Percentiles rank a stretch among this genome's conserved stretches.
phyloP scores from a whole-genome alignment of 352 stramenopile genomes.

The Phytophthora niederhauseri region DNA sequence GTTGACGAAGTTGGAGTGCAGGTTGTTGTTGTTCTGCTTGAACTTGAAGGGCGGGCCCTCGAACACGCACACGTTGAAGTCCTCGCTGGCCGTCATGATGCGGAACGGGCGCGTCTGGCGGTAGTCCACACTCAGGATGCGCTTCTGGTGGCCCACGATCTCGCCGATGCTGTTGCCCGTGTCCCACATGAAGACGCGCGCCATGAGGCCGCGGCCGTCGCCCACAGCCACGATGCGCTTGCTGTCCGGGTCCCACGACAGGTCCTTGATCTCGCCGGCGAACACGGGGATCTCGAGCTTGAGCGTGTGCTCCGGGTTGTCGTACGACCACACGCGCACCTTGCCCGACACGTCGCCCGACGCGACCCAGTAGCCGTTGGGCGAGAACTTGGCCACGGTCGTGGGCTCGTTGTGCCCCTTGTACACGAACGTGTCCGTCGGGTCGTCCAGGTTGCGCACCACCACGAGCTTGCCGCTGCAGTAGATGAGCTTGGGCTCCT shows the following conservation, averaged over 20 bases:
- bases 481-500: slow-evolving; percentile 93
- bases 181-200: slow-evolving; percentile 96
- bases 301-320: slow-evolving; percentile 96
- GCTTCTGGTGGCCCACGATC: slow-evolving; percentile 95
- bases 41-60: slow-evolving; percentile 97
- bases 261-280: slow-evolving; percentile 93
- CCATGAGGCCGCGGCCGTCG: slow-evolving; percentile 80
- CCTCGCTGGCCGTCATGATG: slow-evolving; percentile 95
- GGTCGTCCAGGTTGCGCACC: slow-evolving; percentile 87
- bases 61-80: slow-evolving; percentile 96
- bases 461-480: slow-evolving; percentile 92
- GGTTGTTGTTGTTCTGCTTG: slow-evolving; percentile 92
- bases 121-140: slow-evolving; percentile 93
- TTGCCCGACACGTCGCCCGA: slow-evolving; percentile 91
- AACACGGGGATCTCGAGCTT: slow-evolving; percentile 95
- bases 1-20: slow-evolving; percentile 97
- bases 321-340: slow-evolving; percentile 96
- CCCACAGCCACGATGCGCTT: slow-evolving; percentile 94
- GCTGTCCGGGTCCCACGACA: slow-evolving; percentile 96
- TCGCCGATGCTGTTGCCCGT: slow-evolving; percentile 96
- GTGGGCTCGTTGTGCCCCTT: slow-evolving; percentile 94
- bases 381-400: slow-evolving; percentile 94
- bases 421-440: slow-evolving; percentile 94
- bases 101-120: slow-evolving; percentile 94
- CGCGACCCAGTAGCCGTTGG: slow-evolving; percentile 95